Conservation (phyloP, 495 filamentous ascomycete genomes). For the Thermothielavioides terrestris region DNA sequence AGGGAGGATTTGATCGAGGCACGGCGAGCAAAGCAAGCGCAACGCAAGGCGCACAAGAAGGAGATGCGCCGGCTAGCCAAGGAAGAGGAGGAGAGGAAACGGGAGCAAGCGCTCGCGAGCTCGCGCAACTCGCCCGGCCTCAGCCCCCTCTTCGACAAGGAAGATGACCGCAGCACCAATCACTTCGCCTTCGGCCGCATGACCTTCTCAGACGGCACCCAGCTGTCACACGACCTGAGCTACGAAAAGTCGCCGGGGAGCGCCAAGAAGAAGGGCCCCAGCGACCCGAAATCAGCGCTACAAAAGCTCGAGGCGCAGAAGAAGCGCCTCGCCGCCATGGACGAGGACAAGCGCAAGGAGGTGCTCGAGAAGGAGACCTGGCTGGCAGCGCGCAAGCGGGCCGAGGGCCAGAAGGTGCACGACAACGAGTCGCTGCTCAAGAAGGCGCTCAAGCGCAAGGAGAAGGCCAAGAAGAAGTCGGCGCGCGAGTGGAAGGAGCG, state of each 20-base stretch:
- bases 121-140: slow-evolving; percentile 48
- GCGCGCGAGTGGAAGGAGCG: slow-evolving; percentile 84
- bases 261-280: slow-evolving; percentile 62
- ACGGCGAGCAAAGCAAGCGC: slow-evolving; percentile 74
- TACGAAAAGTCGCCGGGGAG: slow-evolving; percentile 40
- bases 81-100: slow-evolving; percentile 60
- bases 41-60: slow-evolving; percentile 81
- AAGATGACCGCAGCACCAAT: slow-evolving; percentile 39
- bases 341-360: slow-evolving; percentile 68
- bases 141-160: slow-evolving; percentile 62
- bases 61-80: slow-evolving; percentile 63
- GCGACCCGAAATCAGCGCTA: slow-evolving; percentile 69
- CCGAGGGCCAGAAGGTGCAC: slow-evolving; percentile 81
- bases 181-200: slow-evolving; percentile 82
- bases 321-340: slow-evolving; percentile 57
- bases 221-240: slow-evolving; percentile 57
- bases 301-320: slow-evolving; percentile 63
- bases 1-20: slow-evolving; percentile 85
- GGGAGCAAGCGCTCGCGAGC: slow-evolving; percentile 60
- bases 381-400: slow-evolving; percentile 83
- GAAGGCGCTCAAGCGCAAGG: slow-evolving; percentile 91
- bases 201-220: slow-evolving; percentile 74
- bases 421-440: slow-evolving; percentile 84
- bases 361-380: slow-evolving; percentile 89
- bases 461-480: slow-evolving; percentile 80